These are phyloP conservation scores for Betula pendula DNA, from an alignment of 306 rosid species.

Conservation along the genomic window DNA sequence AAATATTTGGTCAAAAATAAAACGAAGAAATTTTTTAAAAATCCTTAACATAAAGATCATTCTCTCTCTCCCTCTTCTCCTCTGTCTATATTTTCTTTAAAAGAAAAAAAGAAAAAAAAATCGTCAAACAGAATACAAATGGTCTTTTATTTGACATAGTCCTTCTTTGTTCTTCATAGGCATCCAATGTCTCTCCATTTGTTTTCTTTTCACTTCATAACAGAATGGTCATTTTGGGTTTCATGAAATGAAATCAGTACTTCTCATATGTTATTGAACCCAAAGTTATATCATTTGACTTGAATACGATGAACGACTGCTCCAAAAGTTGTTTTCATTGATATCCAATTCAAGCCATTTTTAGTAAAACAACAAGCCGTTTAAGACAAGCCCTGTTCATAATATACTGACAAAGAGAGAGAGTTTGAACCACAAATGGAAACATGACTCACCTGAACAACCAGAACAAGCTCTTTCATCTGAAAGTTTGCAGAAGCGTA, in stretches of 20 bases:
- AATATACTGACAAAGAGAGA: neutral
- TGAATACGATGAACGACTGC: neutral
- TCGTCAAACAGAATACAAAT: too few relatives aligned
- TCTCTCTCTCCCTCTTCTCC: too few relatives aligned
- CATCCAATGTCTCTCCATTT: neutral
- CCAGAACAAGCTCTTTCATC: constrained; percentile 78
- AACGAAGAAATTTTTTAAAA: too few relatives aligned
- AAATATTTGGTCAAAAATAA: too few relatives aligned
- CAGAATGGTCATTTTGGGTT: neutral
- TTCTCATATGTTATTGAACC: neutral
- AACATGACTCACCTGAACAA: constrained; percentile 68
- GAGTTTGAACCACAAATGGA: constrained; percentile 3
- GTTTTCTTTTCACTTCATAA: neutral
- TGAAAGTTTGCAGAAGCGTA: constrained; percentile 82
- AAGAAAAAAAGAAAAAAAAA: too few relatives aligned
- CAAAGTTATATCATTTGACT: neutral
- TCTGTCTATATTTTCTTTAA: too few relatives aligned
- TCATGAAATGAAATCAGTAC: neutral
- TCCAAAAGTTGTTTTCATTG: neutral
- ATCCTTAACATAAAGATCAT: too few relatives aligned
- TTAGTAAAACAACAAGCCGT: neutral
- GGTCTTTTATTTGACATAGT: too few relatives aligned
- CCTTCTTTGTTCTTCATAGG: neutral
- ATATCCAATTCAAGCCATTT: neutral
- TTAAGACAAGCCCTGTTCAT: neutral